Percentiles rank a stretch among this genome's conserved stretches.
phyloP scores from a whole-genome alignment of 441 rosid species.

The Populus hybrid region DNA sequence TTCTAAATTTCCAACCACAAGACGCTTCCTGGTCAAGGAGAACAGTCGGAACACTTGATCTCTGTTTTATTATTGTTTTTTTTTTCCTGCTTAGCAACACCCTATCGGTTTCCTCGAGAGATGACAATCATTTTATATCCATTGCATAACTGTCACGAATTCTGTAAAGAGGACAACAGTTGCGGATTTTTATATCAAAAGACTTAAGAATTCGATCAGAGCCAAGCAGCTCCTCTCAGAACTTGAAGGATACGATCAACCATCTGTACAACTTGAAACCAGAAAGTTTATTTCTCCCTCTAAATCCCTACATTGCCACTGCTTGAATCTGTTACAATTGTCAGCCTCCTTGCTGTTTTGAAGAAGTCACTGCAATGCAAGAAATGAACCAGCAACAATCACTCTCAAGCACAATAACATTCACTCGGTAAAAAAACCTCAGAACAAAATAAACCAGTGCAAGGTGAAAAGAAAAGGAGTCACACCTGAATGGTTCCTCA shows the following conservation, averaged over 20 bases:
- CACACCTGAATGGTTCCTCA: slow-evolving; percentile 54
- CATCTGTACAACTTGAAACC: slow-evolving; percentile 35
- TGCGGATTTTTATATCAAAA: background rate
- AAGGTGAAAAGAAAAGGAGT: background rate
- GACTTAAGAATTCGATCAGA: slow-evolving; percentile 12
- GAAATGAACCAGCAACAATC: slow-evolving; percentile 12
- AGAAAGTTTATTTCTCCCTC: slow-evolving; percentile 20
- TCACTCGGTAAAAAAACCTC: background rate
- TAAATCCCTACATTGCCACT: slow-evolving; percentile 43
- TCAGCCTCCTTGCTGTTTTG: slow-evolving; percentile 53
- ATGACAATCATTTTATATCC: background rate
- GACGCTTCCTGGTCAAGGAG: slow-evolving; percentile 16
- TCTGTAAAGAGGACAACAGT: background rate
- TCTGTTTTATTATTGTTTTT: background rate
- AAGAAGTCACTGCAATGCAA: slow-evolving; percentile 58
- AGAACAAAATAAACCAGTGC: too few species aligned
- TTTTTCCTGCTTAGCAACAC: too few species aligned
- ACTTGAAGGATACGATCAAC: slow-evolving; percentile 7
- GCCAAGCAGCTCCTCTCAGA: slow-evolving; percentile 13
- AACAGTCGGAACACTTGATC: slow-evolving; percentile 18
- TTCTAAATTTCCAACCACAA: slow-evolving; percentile 17
- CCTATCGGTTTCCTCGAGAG: background rate
- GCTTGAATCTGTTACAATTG: slow-evolving; percentile 54
- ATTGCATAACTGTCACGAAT: background rate
- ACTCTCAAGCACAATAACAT: background rate